These are phyloP conservation scores for Sarcodon sp. DNA, from an alignment of 768 basidiomycete genomes.

Conservation along the genomic window DNA sequence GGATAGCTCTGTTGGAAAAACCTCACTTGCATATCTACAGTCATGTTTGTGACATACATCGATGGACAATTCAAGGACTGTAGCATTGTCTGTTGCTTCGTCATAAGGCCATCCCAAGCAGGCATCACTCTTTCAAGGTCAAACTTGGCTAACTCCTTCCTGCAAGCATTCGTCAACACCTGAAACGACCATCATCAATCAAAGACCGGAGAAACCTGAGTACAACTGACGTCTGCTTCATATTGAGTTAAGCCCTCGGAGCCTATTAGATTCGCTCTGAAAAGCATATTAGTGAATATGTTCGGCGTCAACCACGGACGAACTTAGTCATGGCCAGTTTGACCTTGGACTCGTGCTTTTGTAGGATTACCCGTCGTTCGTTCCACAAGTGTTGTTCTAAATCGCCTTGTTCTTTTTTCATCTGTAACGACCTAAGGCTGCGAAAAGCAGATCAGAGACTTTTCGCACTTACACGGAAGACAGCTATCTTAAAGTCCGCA, in stretches of 20 bases:
- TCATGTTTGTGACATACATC: constrained; percentile 47
- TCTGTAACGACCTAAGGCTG: constrained; percentile 21
- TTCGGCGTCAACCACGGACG: constrained; percentile 8
- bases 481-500: constrained; percentile 30
- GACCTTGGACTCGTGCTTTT: constrained; percentile 60
- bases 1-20: background rate
- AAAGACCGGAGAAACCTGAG: constrained; percentile 5
- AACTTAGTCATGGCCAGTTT: constrained; percentile 58
- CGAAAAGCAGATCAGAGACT: background rate
- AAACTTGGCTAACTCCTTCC: constrained; percentile 52
- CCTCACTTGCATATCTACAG: constrained; percentile 43
- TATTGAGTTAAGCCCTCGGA: constrained; percentile 45
- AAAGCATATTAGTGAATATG: background rate
- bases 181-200: constrained; percentile 16
- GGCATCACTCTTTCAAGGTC: constrained; percentile 56
- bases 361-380: constrained; percentile 48
- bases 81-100: constrained; percentile 56
- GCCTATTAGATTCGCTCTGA: constrained; percentile 58
- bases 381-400: constrained; percentile 60
- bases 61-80: constrained; percentile 51
- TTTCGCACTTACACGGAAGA: constrained; percentile 34
- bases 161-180: constrained; percentile 55
- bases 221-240: constrained; percentile 44
- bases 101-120: constrained; percentile 67
- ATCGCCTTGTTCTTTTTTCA: constrained; percentile 58